Evolutionary conservation across 345 rosid species (phyloP).

Genomic region (Populus davidiana): DNA sequence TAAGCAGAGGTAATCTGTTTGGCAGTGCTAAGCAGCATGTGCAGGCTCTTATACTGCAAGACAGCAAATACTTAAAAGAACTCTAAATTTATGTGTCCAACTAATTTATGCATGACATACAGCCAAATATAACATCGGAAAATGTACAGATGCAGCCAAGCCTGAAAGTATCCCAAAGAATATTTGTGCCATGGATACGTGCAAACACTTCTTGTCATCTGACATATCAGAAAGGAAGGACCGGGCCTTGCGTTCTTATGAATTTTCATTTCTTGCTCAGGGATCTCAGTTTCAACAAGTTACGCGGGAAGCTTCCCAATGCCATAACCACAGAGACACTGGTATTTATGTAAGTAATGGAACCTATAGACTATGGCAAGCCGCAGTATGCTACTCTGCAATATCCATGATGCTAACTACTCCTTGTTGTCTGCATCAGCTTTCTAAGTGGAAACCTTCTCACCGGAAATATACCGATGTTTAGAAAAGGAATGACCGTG

Average conservation of each 20-base stretch:
- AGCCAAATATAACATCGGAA: neutral
- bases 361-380: neutral
- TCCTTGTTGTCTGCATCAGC: slow-evolving; percentile 30
- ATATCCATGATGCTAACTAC: neutral
- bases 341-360: slow-evolving; percentile 43
- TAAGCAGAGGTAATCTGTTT: too few species aligned
- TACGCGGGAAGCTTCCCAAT: slow-evolving; percentile 46
- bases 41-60: neutral
- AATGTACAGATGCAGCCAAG: neutral
- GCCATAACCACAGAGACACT: slow-evolving; percentile 28
- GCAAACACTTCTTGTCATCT: neutral
- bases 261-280: slow-evolving; percentile 22
- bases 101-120: neutral
- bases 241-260: neutral
- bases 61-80: neutral
- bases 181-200: neutral
- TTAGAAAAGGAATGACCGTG: slow-evolving; percentile 49
- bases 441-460: slow-evolving; percentile 48
- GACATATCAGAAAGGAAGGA: neutral
- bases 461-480: slow-evolving; percentile 51
- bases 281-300: slow-evolving; percentile 65
- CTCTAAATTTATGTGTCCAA: neutral
- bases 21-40: neutral
- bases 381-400: neutral
- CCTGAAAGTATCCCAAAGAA: neutral